A percentile compares a stretch with the other conserved stretches of the same genome.
phyloP scores from a whole-genome alignment of 1,139 yeast species.

The Protomyces inouyei region DNA sequence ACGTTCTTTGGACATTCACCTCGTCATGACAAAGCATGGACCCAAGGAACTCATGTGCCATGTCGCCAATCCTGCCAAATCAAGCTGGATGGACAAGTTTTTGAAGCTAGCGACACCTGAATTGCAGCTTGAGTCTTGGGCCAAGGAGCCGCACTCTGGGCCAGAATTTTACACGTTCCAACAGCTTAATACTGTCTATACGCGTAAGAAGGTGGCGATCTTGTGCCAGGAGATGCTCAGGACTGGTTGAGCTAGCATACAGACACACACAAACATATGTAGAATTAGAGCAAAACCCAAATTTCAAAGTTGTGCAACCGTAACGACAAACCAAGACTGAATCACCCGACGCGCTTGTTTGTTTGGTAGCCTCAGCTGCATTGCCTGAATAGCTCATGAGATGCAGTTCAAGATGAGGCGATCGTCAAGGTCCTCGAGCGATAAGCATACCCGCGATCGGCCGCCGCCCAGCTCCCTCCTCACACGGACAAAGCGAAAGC shows the following conservation, averaged over 20 bases:
- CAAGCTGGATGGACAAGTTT: background rate
- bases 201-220: slow-evolving; percentile 20
- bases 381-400: no score
- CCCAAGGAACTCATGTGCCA: slow-evolving; percentile 9
- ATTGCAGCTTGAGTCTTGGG: slow-evolving; percentile 11
- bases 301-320: no score
- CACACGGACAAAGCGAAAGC: no score
- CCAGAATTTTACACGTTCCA: slow-evolving; percentile 1
- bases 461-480: no score
- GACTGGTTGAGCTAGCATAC: background rate
- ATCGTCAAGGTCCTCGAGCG: no score
- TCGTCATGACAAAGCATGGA: slow-evolving; percentile 46
- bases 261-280: no score
- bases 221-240: slow-evolving; percentile 9
- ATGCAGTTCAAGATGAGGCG: no score
- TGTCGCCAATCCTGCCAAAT: background rate
- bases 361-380: no score
- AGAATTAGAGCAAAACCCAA: no score
- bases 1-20: slow-evolving; percentile 49
- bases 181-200: slow-evolving; percentile 12
- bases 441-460: no score
- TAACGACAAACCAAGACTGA: no score
- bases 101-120: slow-evolving; percentile 5
- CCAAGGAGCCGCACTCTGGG: background rate
- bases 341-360: no score